phyloP scores from a whole-genome alignment of 805 yeast species.

The Deakozyma indianensis region DNA sequence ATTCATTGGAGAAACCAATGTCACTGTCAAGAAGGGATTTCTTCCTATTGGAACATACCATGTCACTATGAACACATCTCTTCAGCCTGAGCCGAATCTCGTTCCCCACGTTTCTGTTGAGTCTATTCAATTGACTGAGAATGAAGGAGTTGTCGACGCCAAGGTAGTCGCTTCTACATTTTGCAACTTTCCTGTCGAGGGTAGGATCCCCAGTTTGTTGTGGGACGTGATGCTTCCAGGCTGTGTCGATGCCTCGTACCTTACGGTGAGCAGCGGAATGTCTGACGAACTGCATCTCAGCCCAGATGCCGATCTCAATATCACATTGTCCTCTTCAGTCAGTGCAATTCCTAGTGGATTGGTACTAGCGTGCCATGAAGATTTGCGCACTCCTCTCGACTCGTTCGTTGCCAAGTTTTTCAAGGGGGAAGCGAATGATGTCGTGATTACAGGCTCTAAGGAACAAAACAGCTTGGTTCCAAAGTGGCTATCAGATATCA shows the following conservation, averaged over 20 bases:
- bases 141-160: neutral
- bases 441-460: slow-evolving; percentile 12
- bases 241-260: slow-evolving; percentile 9
- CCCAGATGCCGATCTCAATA: slow-evolving; percentile 6
- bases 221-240: slow-evolving; percentile 18
- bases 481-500: slow-evolving; percentile 9
- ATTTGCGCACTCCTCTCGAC: slow-evolving; percentile 16
- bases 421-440: slow-evolving; percentile 11
- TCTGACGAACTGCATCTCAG: slow-evolving; percentile 1
- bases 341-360: slow-evolving; percentile 11
- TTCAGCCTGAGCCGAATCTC: slow-evolving; percentile 3
- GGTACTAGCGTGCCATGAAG: slow-evolving; percentile 11
- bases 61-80: slow-evolving; percentile 5
- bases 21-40: slow-evolving; percentile 7
- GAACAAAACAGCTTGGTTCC: slow-evolving; percentile 5
- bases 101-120: neutral
- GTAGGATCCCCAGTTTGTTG: slow-evolving; percentile 14
- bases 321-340: slow-evolving; percentile 9
- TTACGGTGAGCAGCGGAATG: neutral
- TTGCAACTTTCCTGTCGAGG: slow-evolving; percentile 7
- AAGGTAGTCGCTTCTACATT: slow-evolving; percentile 5
- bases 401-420: slow-evolving; percentile 13
- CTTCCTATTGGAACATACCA: slow-evolving; percentile 7
- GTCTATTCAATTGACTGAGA: slow-evolving; percentile 1
- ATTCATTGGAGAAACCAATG: slow-evolving; percentile 6